A percentile compares a stretch with the other conserved stretches of the same genome.
phyloP scores from a whole-genome alignment of 306 rosid genomes.

The Quercus variabilis region DNA sequence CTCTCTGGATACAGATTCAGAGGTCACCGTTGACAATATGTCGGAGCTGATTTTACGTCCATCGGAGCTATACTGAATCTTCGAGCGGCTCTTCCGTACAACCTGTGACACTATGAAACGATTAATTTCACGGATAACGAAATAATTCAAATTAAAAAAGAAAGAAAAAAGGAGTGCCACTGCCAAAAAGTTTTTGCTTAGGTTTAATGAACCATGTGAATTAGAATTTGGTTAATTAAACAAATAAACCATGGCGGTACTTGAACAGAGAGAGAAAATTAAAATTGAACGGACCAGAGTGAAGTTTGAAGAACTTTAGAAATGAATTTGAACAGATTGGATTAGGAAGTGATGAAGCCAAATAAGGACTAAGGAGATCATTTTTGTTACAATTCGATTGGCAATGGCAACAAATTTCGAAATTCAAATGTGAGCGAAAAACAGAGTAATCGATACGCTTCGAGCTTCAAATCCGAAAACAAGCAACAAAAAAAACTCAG shows the following conservation, averaged over 20 bases:
- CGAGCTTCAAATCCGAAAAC: background rate
- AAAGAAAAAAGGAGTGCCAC: background rate
- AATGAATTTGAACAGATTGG: background rate
- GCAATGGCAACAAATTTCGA: background rate
- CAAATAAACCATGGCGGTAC: background rate
- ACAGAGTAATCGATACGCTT: background rate
- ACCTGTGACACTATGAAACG: conserved; percentile 37
- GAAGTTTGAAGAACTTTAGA: background rate
- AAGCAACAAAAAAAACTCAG: background rate
- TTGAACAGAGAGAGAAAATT: background rate
- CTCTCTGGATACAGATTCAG: conserved; percentile 41
- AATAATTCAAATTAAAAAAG: background rate
- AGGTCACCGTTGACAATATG: conserved; percentile 19
- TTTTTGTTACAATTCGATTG: background rate
- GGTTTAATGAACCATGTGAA: background rate
- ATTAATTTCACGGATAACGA: background rate
- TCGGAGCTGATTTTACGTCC: conserved; percentile 18
- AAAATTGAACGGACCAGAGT: background rate
- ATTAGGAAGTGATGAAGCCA: background rate
- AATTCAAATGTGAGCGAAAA: background rate
- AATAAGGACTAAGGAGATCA: background rate
- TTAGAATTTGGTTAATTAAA: background rate
- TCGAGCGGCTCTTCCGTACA: conserved; percentile 64
- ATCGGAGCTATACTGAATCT: conserved; percentile 40
- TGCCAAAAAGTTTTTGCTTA: background rate